Percentiles rank a stretch among this genome's conserved stretches.
These are phyloP conservation scores for Neurospora sp. DNA, from an alignment of 495 filamentous ascomycete genomes.

Conservation along the genomic window DNA sequence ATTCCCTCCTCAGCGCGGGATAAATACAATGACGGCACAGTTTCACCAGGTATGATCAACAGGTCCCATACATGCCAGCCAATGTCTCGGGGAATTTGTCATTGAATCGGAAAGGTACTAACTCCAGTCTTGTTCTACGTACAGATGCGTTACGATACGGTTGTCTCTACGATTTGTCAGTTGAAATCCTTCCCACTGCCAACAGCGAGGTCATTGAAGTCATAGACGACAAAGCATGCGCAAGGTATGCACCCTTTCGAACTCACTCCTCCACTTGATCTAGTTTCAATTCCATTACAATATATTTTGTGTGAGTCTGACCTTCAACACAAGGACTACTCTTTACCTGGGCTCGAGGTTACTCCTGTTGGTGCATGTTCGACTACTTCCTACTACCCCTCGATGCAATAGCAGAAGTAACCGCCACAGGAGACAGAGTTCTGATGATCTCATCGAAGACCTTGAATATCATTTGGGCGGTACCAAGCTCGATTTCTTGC, in stretches of 20 bases:
- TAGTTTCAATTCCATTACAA: not conserved
- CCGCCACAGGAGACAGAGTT: conserved; percentile 20
- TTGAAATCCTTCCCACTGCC: conserved; percentile 24
- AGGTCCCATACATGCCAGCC: not conserved
- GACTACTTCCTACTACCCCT: conserved; percentile 7
- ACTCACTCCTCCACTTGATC: not conserved
- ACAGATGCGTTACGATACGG: conserved; percentile 26
- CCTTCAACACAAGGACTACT: conserved; percentile 9
- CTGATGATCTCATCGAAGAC: conserved; percentile 41
- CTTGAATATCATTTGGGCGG: conserved; percentile 39
- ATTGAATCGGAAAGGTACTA: not conserved
- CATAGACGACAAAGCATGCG: conserved; percentile 19
- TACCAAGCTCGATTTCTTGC: conserved; percentile 29
- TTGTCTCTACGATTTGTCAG: conserved; percentile 30
- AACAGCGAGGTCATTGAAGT: conserved; percentile 27
- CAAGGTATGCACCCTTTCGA: conserved; percentile 9
- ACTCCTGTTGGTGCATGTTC: conserved; percentile 30
- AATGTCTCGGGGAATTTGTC: not conserved
- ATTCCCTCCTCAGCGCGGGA: not conserved
- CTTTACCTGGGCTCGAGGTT: conserved; percentile 28
- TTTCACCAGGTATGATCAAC: not conserved
- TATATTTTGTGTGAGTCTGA: not conserved
- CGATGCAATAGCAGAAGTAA: conserved; percentile 1
- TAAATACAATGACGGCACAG: not conserved
- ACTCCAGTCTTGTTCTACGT: not conserved